Evolutionary conservation across 768 basidiomycete genomes (phyloP).

Genomic region (Coprinopsis sp.): DNA sequence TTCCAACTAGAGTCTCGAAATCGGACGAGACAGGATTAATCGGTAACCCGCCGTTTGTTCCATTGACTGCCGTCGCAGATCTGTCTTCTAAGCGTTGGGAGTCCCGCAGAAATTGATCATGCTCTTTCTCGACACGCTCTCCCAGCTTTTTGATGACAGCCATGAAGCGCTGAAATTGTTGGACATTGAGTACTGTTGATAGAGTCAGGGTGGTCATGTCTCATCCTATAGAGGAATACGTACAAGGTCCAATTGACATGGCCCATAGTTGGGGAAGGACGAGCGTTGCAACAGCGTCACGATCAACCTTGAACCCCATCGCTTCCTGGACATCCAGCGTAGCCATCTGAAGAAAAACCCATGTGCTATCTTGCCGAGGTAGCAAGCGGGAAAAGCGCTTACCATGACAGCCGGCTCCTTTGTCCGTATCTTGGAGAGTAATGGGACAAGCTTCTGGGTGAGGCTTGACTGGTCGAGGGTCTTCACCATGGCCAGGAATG

Average conservation of each 20-base stretch:
- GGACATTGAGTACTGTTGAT: constrained; percentile 61
- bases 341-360: constrained; percentile 66
- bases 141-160: constrained; percentile 68
- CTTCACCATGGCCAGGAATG: constrained; percentile 83
- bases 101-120: constrained; percentile 87
- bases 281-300: constrained; percentile 85
- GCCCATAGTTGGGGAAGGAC: constrained; percentile 92
- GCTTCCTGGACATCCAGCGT: constrained; percentile 89
- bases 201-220: background rate
- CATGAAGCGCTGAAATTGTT: constrained; percentile 95
- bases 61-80: constrained; percentile 46
- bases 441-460: constrained; percentile 92
- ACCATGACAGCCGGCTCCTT: constrained; percentile 96
- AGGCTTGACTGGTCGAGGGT: constrained; percentile 84
- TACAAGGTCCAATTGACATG: constrained; percentile 95
- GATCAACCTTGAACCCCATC: constrained; percentile 92
- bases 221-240: constrained; percentile 24
- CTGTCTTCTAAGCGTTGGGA: constrained; percentile 86
- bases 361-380: background rate
- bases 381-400: constrained; percentile 12
- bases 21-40: constrained; percentile 50
- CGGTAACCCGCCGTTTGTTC: constrained; percentile 25
- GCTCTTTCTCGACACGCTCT: constrained; percentile 89
- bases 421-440: constrained; percentile 91
- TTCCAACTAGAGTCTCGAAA: constrained; percentile 83